Conservation (phyloP, 371 early-diverging fungal species). For the Apophysomyces trapeziformis region DNA sequence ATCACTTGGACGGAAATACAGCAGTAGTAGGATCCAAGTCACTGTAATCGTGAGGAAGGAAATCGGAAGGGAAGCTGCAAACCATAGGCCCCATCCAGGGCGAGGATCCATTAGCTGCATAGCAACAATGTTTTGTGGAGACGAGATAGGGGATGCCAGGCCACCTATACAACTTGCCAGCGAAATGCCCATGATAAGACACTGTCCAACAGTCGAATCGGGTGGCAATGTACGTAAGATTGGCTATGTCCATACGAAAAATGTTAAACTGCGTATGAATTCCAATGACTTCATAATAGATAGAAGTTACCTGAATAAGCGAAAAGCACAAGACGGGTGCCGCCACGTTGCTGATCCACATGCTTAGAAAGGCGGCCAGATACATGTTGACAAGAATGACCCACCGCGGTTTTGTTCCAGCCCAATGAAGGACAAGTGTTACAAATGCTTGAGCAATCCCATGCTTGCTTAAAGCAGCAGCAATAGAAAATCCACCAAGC, state of each 20-base stretch:
- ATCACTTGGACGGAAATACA: slow-evolving; percentile 62
- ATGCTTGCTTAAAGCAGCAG: slow-evolving; percentile 73
- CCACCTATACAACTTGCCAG: slow-evolving; percentile 95
- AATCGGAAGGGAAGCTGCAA: slow-evolving; percentile 75
- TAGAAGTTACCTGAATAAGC: neutral
- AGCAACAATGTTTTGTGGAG: slow-evolving; percentile 93
- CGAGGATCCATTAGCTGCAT: slow-evolving; percentile 82
- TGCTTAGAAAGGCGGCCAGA: slow-evolving; percentile 73
- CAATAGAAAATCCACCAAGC: slow-evolving; percentile 93
- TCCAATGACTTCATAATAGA: neutral
- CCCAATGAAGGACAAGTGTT: slow-evolving; percentile 62
- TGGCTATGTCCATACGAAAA: slow-evolving; percentile 45
- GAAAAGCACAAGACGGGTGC: slow-evolving; percentile 85
- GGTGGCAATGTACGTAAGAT: slow-evolving; percentile 72
- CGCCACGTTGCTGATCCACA: slow-evolving; percentile 87
- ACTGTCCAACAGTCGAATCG: slow-evolving; percentile 57
- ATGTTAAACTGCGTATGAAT: neutral
- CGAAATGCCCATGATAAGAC: slow-evolving; percentile 92
- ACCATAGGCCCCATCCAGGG: slow-evolving; percentile 88
- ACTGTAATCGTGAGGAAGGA: slow-evolving; percentile 69
- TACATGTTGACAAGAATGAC: slow-evolving; percentile 79
- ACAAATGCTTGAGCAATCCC: slow-evolving; percentile 72
- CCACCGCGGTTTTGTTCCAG: slow-evolving; percentile 69
- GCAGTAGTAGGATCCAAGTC: slow-evolving; percentile 79
- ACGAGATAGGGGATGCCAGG: slow-evolving; percentile 93